Evolutionary conservation across 148 eudicot species (phyloP).

Genomic region (Fagopyrum esculentum): DNA sequence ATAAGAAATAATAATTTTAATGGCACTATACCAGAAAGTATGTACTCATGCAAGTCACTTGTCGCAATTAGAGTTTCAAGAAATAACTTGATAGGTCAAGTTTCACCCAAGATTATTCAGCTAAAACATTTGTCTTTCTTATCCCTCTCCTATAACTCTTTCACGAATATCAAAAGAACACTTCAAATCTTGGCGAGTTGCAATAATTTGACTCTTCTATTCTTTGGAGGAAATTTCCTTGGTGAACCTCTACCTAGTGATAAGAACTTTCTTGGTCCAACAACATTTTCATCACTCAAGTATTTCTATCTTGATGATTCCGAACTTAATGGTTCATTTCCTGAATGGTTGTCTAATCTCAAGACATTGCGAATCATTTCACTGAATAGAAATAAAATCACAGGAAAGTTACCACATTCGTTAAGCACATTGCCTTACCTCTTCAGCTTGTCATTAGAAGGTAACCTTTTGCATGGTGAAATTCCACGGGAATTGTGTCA

Average conservation of each 20-base stretch:
- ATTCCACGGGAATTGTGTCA: constrained; percentile 39
- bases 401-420: constrained; percentile 61
- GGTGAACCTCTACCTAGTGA: constrained; percentile 50
- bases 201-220: constrained; percentile 51
- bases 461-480: constrained; percentile 39
- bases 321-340: constrained; percentile 45
- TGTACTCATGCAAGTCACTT: constrained; percentile 63
- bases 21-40: constrained; percentile 56
- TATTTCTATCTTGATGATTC: constrained; percentile 69
- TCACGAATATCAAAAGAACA: constrained; percentile 52
- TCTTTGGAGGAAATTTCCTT: constrained; percentile 48
- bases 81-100: constrained; percentile 45
- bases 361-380: constrained; percentile 55
- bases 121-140: constrained; percentile 62
- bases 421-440: constrained; percentile 49
- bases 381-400: constrained; percentile 45
- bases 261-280: constrained; percentile 23
- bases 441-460: constrained; percentile 62
- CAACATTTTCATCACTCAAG: constrained; percentile 45
- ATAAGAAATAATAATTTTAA: constrained; percentile 59
- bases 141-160: constrained; percentile 58
- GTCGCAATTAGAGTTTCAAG: constrained; percentile 60
- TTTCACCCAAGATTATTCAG: constrained; percentile 34
- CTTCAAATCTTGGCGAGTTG: constrained; percentile 40
- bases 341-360: constrained; percentile 54